These are phyloP conservation scores for Acanthamoeba triangularis DNA, from an alignment of 208 protist genomes.

Conservation along the genomic window DNA sequence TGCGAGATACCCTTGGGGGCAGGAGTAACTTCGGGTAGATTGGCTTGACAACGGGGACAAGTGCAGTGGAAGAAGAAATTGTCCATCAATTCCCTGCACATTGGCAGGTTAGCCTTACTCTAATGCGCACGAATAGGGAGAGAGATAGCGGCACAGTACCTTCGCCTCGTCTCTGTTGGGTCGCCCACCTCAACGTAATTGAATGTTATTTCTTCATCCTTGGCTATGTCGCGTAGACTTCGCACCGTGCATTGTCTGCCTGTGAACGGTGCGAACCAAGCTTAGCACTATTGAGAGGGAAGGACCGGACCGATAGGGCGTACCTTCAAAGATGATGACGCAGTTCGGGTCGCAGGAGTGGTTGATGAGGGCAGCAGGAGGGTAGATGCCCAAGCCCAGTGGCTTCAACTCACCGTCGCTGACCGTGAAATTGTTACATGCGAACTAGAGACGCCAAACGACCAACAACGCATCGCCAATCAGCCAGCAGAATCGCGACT, in stretches of 20 bases:
- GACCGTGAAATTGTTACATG: constrained; percentile 73
- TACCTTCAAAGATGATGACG: constrained; percentile 71
- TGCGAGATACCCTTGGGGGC: neutral
- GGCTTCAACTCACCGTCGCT: constrained; percentile 68
- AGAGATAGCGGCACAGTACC: neutral
- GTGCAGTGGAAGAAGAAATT: constrained; percentile 75
- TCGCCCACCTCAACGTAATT: constrained; percentile 74
- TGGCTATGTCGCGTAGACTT: neutral
- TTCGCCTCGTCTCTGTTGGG: constrained; percentile 36
- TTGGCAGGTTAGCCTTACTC: neutral
- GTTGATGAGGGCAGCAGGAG: constrained; percentile 77
- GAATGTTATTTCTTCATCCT: constrained; percentile 50
- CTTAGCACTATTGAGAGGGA: neutral
- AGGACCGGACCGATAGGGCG: neutral
- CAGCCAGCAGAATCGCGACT: too few relatives aligned
- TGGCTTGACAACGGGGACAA: constrained; percentile 51
- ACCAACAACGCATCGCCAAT: too few relatives aligned
- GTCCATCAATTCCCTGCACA: neutral
- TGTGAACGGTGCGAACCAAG: neutral
- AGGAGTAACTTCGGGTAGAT: neutral
- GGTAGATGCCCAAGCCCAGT: constrained; percentile 75
- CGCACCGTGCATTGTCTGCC: neutral
- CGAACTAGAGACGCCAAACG: neutral
- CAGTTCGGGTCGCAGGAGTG: constrained; percentile 78
- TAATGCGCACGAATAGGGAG: neutral